Percentiles rank a stretch among this genome's conserved stretches.
Evolutionary conservation across 495 filamentous ascomycete species (phyloP).

Genomic region (Penicillium pulvis): DNA sequence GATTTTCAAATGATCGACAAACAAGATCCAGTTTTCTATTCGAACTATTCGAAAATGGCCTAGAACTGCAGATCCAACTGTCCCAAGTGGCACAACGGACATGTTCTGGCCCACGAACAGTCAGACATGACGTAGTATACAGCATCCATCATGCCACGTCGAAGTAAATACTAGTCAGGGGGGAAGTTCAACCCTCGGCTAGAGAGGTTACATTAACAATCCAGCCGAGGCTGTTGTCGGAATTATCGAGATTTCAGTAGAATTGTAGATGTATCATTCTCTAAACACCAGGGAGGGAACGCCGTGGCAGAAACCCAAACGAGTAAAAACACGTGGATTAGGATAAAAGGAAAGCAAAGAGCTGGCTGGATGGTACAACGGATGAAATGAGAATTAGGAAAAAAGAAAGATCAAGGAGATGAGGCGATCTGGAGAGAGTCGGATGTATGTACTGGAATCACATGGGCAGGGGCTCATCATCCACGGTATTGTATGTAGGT

Average conservation of each 20-base stretch:
- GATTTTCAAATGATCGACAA: background rate
- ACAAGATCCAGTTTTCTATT: background rate
- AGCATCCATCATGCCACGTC: background rate
- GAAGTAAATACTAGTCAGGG: background rate
- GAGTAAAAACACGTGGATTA: conserved; percentile 9
- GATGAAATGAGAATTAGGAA: conserved; percentile 18
- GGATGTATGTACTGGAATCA: conserved; percentile 22
- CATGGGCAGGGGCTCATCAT: conserved; percentile 10
- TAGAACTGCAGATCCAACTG: background rate
- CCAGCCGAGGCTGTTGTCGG: background rate
- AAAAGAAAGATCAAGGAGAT: conserved; percentile 10
- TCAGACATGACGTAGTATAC: background rate
- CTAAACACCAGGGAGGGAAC: conserved; percentile 11
- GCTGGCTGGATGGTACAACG: conserved; percentile 18
- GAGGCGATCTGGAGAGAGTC: conserved; percentile 7
- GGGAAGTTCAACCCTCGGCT: background rate
- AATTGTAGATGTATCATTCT: conserved; percentile 12
- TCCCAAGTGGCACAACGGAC: background rate
- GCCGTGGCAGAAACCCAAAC: conserved; percentile 6
- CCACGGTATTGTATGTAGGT: conserved; percentile 21
- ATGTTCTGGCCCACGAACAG: background rate
- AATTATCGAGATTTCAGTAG: background rate
- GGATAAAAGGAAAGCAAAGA: conserved; percentile 9
- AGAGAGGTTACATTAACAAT: background rate
- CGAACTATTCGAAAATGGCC: background rate